phyloP scores from a whole-genome alignment of 1,284 basidiomycete species.

The Microbotryomycetes sp. region DNA sequence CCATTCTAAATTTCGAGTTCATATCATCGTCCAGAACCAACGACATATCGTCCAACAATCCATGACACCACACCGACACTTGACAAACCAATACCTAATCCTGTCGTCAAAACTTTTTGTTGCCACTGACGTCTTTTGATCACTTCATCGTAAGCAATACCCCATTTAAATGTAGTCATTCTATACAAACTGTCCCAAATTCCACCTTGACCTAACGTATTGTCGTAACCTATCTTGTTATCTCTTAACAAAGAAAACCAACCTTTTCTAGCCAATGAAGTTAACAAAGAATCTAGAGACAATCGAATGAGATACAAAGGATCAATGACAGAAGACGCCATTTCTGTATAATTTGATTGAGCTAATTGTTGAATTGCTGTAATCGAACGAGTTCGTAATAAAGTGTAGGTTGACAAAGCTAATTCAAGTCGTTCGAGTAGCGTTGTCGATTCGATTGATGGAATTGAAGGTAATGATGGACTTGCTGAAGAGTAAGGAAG shows the following conservation, averaged over 20 bases:
- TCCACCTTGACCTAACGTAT: constrained; percentile 9
- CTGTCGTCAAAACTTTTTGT: constrained; percentile 17
- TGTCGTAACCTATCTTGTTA: not conserved
- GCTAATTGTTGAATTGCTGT: constrained; percentile 85
- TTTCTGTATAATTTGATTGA: constrained; percentile 91
- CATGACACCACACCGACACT: not conserved
- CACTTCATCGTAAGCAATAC: constrained; percentile 77
- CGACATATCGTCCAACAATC: not conserved
- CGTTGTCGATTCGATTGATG: constrained; percentile 41
- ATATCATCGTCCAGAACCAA: too few relatives aligned
- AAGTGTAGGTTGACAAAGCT: constrained; percentile 71
- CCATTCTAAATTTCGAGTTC: too few relatives aligned
- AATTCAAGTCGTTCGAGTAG: constrained; percentile 56
- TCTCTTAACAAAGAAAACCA: not conserved
- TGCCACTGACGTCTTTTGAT: constrained; percentile 59
- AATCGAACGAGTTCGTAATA: constrained; percentile 75
- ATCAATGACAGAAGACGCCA: constrained; percentile 86
- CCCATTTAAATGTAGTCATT: constrained; percentile 95
- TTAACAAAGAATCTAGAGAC: constrained; percentile 59
- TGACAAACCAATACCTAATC: not conserved
- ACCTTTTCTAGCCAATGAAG: constrained; percentile 44
- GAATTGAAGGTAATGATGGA: constrained; percentile 42
- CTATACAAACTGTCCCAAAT: constrained; percentile 87
- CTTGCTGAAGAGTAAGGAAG: constrained; percentile 37
- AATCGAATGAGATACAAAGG: constrained; percentile 73